Conservation (phyloP, 202 grass and related monocot genomes). For the Cymbopogon flexuosus region DNA sequence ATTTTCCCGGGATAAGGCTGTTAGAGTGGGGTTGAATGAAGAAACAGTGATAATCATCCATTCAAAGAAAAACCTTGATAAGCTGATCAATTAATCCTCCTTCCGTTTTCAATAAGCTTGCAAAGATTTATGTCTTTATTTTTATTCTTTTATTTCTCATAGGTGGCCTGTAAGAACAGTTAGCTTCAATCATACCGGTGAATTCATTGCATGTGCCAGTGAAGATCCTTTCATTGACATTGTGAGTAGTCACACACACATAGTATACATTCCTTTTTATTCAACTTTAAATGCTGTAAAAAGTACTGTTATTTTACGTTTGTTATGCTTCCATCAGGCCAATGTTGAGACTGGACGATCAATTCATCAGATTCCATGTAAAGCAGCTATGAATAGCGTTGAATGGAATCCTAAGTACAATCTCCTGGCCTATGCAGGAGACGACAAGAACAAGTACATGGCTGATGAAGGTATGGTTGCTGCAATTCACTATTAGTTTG, state of each 20-base stretch:
- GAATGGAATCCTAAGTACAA: conserved; percentile 99
- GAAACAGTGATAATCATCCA: background rate
- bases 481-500: conserved; percentile 10
- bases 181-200: conserved; percentile 85
- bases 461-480: conserved; percentile 68
- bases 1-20: background rate
- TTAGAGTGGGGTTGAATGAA: background rate
- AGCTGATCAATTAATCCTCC: background rate
- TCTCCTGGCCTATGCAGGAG: conserved; percentile 91
- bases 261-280: conserved; percentile 7
- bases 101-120: conserved; percentile 23
- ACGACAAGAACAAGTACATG: conserved; percentile 95
- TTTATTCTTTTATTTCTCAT: conserved; percentile 3
- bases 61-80: background rate
- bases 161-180: conserved; percentile 98
- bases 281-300: background rate
- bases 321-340: conserved; percentile 45
- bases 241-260: conserved; percentile 43
- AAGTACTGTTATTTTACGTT: conserved; percentile 3
- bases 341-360: conserved; percentile 92
- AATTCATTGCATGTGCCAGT: conserved; percentile 91
- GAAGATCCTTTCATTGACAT: conserved; percentile 99
- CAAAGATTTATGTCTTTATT: background rate
- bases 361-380: conserved; percentile 91
- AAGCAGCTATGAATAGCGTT: conserved; percentile 93